Percentiles rank a stretch among this genome's conserved stretches.
Evolutionary conservation across 768 basidiomycete species (phyloP).

Genomic region (Rhizopogon sp.): DNA sequence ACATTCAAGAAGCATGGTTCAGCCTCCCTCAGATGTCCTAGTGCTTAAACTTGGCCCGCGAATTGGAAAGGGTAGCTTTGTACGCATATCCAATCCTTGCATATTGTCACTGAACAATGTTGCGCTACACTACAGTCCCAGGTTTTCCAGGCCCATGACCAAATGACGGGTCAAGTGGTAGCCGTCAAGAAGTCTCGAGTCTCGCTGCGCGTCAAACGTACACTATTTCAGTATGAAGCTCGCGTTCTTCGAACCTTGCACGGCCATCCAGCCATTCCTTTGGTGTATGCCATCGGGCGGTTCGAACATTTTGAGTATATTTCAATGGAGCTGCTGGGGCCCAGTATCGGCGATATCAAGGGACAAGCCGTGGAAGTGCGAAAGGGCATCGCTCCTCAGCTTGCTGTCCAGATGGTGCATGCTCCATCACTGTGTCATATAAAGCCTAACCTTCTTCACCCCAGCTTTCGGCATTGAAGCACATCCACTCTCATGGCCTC

Average conservation of each 20-base stretch:
- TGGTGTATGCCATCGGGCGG: conserved; percentile 25
- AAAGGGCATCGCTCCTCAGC: conserved; percentile 14
- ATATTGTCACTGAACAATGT: no score
- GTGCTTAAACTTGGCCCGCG: no score
- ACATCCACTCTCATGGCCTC: conserved; percentile 10
- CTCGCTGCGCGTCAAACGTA: conserved; percentile 23
- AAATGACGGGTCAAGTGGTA: not conserved
- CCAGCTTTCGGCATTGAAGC: not conserved
- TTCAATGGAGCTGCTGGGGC: conserved; percentile 9
- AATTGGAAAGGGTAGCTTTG: no score
- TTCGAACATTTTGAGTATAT: conserved; percentile 31
- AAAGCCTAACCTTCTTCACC: not conserved
- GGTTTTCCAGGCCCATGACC: not conserved
- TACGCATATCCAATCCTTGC: no score
- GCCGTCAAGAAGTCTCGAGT: conserved; percentile 32
- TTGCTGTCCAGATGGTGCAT: not conserved
- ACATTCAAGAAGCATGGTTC: no score
- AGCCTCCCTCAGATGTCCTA: no score
- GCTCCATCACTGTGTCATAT: not conserved
- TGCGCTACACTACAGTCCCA: not conserved
- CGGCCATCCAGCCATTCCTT: conserved; percentile 29
- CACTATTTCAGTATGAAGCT: conserved; percentile 25
- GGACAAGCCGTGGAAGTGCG: conserved; percentile 12
- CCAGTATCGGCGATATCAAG: conserved; percentile 10
- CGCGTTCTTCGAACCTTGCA: conserved; percentile 22